Percentiles rank a stretch among this genome's conserved stretches.
Evolutionary conservation across 2,329 filamentous ascomycete genomes (phyloP).

Genomic region (Daldinia sp.): DNA sequence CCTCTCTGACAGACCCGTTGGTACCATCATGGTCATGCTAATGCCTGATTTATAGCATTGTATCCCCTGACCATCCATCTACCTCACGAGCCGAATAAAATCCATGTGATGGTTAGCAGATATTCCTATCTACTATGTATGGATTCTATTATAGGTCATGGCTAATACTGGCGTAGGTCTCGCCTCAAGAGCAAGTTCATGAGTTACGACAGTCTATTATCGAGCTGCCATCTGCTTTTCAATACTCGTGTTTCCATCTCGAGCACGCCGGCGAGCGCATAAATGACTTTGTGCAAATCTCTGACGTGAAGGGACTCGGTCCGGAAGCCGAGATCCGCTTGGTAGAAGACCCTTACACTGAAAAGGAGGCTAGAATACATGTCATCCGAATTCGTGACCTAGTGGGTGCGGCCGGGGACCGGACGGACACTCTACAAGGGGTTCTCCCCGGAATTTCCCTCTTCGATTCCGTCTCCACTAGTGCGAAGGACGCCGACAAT

Average conservation of each 20-base stretch:
- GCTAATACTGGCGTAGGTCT: conserved; percentile 69
- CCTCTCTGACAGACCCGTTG: conserved; percentile 5
- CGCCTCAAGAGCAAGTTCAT: conserved; percentile 94
- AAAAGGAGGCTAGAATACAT: conserved; percentile 97
- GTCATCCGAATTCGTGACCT: conserved; percentile 90
- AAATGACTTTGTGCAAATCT: conserved; percentile 94
- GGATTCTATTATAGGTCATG: conserved; percentile 11
- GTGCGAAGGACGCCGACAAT: conserved; percentile 55
- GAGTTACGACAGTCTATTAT: conserved; percentile 97
- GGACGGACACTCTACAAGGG: conserved; percentile 87
- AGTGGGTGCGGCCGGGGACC: conserved; percentile 90
- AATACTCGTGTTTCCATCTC: conserved; percentile 98
- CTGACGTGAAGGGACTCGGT: conserved; percentile 84
- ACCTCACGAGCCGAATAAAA: conserved; percentile 81
- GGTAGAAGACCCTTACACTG: conserved; percentile 95
- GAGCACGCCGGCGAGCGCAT: conserved; percentile 89
- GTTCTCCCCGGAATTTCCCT: conserved; percentile 87
- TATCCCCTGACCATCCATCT: conserved; percentile 80
- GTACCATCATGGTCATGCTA: conserved; percentile 5
- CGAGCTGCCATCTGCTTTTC: conserved; percentile 91
- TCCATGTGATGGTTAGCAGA: conserved; percentile 82
- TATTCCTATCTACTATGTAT: conserved; percentile 19
- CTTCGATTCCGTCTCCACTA: conserved; percentile 79
- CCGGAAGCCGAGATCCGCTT: conserved; percentile 82
- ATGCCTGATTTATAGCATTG: conserved; percentile 56